Percentiles rank a stretch among this genome's conserved stretches.
These are phyloP conservation scores for Leccinum broughii DNA, from an alignment of 768 basidiomycete species.

Conservation along the genomic window DNA sequence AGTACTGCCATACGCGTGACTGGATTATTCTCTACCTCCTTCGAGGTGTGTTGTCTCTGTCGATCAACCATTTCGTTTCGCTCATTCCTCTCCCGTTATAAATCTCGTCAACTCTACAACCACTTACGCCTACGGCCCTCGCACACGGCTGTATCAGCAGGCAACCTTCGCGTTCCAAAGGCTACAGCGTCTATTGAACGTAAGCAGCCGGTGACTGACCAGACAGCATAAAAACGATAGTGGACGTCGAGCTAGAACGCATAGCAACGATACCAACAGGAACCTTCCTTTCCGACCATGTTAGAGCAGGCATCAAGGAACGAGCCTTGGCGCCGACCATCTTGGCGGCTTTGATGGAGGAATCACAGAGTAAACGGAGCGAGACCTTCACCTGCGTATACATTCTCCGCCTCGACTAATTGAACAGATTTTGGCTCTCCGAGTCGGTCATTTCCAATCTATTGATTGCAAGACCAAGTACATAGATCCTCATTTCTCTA, in stretches of 20 bases:
- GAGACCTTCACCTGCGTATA: constrained; percentile 19
- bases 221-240: constrained; percentile 39
- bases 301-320: constrained; percentile 57
- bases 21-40: constrained; percentile 90
- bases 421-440: constrained; percentile 65
- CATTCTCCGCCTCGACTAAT: background rate
- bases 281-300: constrained; percentile 52
- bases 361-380: constrained; percentile 69
- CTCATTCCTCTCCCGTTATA: constrained; percentile 37
- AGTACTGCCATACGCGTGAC: constrained; percentile 59
- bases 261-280: constrained; percentile 47
- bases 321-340: constrained; percentile 52
- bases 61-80: background rate
- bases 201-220: constrained; percentile 50
- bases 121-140: constrained; percentile 68
- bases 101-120: constrained; percentile 75
- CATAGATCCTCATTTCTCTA: constrained; percentile 67
- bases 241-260: constrained; percentile 48
- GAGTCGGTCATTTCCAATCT: constrained; percentile 89
- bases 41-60: constrained; percentile 48
- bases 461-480: constrained; percentile 70
- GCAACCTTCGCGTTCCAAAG: constrained; percentile 62
- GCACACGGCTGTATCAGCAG: constrained; percentile 77
- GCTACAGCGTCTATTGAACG: constrained; percentile 58
- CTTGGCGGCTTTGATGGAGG: constrained; percentile 56